Conservation (phyloP, 2,329 filamentous ascomycete species). For the Penicillium sp. region DNA sequence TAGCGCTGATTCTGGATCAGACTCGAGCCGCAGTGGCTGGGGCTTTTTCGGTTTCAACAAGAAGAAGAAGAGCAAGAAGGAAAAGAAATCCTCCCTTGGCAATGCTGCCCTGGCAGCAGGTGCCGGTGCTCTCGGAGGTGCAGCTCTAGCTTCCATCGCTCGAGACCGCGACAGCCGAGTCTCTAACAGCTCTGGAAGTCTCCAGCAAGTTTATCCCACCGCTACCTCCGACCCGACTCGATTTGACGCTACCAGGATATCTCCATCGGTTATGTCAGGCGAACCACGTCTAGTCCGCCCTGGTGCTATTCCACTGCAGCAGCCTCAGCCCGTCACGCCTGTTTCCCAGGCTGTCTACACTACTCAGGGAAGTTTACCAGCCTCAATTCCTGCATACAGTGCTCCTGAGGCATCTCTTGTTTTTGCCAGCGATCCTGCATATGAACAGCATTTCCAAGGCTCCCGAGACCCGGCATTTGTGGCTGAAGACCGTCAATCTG, state of each 20-base stretch:
- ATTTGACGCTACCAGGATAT: constrained; percentile 56
- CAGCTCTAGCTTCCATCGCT: constrained; percentile 42
- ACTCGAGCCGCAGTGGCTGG: constrained; percentile 60
- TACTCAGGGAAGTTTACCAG: constrained; percentile 35
- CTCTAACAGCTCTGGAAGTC: constrained; percentile 46
- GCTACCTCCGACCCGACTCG: constrained; percentile 65
- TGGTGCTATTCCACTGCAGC: constrained; percentile 71
- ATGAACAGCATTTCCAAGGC: constrained; percentile 14
- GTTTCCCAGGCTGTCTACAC: constrained; percentile 69
- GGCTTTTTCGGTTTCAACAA: constrained; percentile 61
- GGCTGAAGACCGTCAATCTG: constrained; percentile 9
- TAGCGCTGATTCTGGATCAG: constrained; percentile 57
- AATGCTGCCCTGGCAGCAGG: constrained; percentile 43
- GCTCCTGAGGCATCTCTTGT: constrained; percentile 44
- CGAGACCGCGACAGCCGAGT: constrained; percentile 30
- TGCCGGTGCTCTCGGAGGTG: constrained; percentile 44
- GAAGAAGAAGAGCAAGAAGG: constrained; percentile 41
- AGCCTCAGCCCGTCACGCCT: constrained; percentile 76
- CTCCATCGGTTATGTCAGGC: constrained; percentile 24
- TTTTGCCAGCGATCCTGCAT: constrained; percentile 34
- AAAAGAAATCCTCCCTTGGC: constrained; percentile 28
- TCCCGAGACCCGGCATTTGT: constrained; percentile 13
- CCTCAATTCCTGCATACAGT: constrained; percentile 41
- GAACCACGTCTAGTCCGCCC: constrained; percentile 47
- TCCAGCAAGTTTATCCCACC: constrained; percentile 64